Base-by-base conservation (phyloP, 257 asterid genomes). In the Plantago ovata region DNA sequence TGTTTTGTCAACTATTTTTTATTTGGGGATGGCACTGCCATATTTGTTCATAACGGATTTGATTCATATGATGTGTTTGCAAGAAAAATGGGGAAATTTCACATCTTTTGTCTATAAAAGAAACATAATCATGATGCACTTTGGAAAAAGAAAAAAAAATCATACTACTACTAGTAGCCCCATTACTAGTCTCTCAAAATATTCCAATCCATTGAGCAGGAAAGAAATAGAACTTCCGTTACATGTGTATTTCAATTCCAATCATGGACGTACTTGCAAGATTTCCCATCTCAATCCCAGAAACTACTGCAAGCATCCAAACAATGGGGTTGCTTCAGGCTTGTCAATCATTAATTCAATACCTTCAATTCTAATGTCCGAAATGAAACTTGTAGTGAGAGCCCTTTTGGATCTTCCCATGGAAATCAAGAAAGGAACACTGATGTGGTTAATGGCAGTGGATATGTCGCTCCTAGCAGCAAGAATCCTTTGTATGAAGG, bases 401-500 rank as follows among this genome's bases (percentile, higher is more conserved):
- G 36, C 77, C 5, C 65, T 84, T 33, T 49, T 84, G 32, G 82
- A 84, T 51, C 86, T 79, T 58, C 94, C 94, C 9, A 16, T 14
- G 19, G 71, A 84, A 60, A 65, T 73, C 70, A 81, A 81, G 58
- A 40, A 59, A 52, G 79, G 12, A 84, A 81, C 68, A 54, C 1
- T 1, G 79, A 77, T 33, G 80, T 67, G 24, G 73, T 79, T 51
- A 63, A 53, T 18, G 79, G 78, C 11, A 79, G 83, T 60, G 89
- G 94, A 3, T 84, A 84, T 61, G 44, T 69, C 16, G 67, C 69
- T 4, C 89, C 85, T 20, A 49, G 62, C 56, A 41, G 60, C 12
- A 47, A 0, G 40, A 81, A 77, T 57, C 94, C 94, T 10, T 77
- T 79, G 12, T 75, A 75, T 44, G 87, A 84, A 33, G 75, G 79